Evolutionary conservation across 495 filamentous ascomycete species (phyloP), one percentile per base, ranked within the genome.

Genomic region (Cairneyella variabilis): DNA sequence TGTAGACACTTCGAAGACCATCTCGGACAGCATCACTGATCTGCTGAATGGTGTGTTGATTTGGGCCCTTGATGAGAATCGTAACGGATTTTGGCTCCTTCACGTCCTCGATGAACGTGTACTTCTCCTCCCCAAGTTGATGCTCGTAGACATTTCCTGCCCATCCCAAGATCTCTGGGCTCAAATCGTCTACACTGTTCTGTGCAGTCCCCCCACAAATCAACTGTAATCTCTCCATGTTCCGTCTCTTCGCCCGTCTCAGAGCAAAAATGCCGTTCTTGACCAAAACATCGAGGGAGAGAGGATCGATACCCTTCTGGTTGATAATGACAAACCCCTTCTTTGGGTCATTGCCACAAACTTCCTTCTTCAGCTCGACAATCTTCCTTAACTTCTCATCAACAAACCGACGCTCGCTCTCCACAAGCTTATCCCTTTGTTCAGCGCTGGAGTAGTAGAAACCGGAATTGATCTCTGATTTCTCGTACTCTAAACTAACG

Each of bases 1-100:
- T 98, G 80, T 96, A 97, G 42, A 97, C 91, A 61, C 89, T 93
- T 56, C 93, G 79, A 43, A 98, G 75, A 44, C 93, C 95, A 65
- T 98, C 93, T 23, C 93, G 86, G n/a, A 98, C 93, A 5, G 93
- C 93, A 69, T 98, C 93, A 54, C 89, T 91, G 51, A 98, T 89
- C 66, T 98, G 93, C 23, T 85, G 84, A 63, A 98, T 97, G 41
- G 95, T 97, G 70, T 98, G 93, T 62, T 82, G 75, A 71, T 98
- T 98, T 36, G 93, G 93, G 6, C 93, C 93, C 76, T 98, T 98
- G 75, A 98, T 97, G 50, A 98, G 78, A 11, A 98, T 76, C 17
- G 93, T 98, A n/a, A 97, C 95, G 4, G 95, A 97, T 76, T 97
- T 98, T 45, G 93, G 89, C 45, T 97, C 89, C 78, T 96, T 97